Evolutionary conservation across 2,329 filamentous ascomycete species (phyloP).

Genomic region (Diaporthe nobilis): DNA sequence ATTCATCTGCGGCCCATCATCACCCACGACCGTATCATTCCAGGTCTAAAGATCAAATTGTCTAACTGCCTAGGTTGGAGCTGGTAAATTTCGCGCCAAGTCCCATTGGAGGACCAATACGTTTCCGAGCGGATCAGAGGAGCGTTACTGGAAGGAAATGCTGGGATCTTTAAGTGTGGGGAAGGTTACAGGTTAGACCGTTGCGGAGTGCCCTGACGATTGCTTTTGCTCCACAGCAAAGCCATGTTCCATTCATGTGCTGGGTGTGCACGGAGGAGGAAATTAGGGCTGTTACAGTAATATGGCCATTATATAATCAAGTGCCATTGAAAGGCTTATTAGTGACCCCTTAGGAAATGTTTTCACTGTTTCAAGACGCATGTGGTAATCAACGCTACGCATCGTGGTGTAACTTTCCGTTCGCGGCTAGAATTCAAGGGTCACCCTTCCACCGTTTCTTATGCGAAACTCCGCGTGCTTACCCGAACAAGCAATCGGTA

Average conservation of each 20-base stretch:
- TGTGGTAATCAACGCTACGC: neutral
- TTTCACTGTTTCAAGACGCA: neutral
- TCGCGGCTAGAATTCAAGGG: neutral
- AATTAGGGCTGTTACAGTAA: constrained; percentile 5
- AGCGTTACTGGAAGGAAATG: neutral
- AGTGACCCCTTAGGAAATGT: neutral
- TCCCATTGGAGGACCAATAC: neutral
- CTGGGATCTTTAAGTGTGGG: neutral
- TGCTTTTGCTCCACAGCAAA: neutral
- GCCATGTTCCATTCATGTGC: neutral
- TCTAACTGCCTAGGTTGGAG: neutral
- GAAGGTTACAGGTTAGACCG: neutral
- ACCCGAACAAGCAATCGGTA: constrained; percentile 4
- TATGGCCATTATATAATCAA: neutral
- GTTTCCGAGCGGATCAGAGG: neutral
- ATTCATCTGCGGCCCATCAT: neutral
- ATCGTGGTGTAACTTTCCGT: constrained; percentile 1
- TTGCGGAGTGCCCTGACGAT: neutral
- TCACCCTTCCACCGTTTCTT: neutral
- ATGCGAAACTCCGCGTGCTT: neutral
- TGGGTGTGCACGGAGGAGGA: neutral
- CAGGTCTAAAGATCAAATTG: neutral
- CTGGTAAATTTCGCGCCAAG: neutral
- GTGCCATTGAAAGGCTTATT: neutral
- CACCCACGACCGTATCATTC: neutral